These are phyloP conservation scores for Zygosaccharomyces pseudobailii DNA, from an alignment of 1,139 yeast genomes.

Conservation along the genomic window DNA sequence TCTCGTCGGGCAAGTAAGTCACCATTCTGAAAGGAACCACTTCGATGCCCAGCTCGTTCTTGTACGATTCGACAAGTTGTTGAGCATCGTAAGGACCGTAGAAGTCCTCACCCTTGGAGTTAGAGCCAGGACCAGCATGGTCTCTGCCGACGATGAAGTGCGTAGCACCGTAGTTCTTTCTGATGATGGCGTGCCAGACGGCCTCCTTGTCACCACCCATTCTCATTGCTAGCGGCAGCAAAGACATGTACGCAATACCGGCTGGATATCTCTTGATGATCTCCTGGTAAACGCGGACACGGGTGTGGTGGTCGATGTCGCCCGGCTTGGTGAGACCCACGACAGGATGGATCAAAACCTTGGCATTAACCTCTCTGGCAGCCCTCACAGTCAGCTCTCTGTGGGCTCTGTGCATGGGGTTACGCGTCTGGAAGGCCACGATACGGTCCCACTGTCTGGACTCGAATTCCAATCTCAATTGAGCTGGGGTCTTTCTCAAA, in stretches of 20 bases:
- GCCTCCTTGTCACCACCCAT: conserved; percentile 99
- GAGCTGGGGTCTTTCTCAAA: conserved; percentile 84
- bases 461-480: conserved; percentile 76
- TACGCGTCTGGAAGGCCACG: conserved; percentile 96
- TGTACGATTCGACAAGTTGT: conserved; percentile 70
- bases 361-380: conserved; percentile 72
- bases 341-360: conserved; percentile 90
- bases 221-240: conserved; percentile 94
- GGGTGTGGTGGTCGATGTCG: conserved; percentile 94
- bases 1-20: conserved; percentile 91
- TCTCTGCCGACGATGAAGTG: conserved; percentile 98
- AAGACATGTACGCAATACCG: conserved; percentile 84
- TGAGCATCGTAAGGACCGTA: conserved; percentile 98
- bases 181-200: conserved; percentile 95
- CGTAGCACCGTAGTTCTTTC: conserved; percentile 95
- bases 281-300: conserved; percentile 92
- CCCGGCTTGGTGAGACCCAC: conserved; percentile 97
- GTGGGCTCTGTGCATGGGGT: conserved; percentile 98
- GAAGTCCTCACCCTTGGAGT: conserved; percentile 89
- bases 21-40: conserved; percentile 97
- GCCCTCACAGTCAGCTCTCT: conserved; percentile 95
- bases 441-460: conserved; percentile 84
- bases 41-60: conserved; percentile 75
- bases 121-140: conserved; percentile 96
- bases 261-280: conserved; percentile 88